phyloP scores from a whole-genome alignment of 129 eudicot species.

The Flaveria trinervia region DNA sequence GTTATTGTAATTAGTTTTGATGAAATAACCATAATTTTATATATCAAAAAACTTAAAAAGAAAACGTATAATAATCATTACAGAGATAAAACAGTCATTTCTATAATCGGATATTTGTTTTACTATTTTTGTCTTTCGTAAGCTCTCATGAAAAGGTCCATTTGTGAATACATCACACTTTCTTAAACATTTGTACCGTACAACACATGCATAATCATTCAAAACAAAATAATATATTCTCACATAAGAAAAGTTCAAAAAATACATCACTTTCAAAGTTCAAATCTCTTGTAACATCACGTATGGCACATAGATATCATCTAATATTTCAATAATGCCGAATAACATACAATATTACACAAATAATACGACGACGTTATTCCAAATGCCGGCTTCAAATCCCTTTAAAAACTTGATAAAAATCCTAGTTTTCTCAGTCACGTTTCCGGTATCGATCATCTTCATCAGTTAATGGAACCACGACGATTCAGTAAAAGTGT shows the following conservation, averaged over 20 bases:
- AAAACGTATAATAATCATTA: too few species aligned
- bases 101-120: too few species aligned
- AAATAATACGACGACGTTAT: slow-evolving; percentile 12
- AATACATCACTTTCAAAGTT: slow-evolving; percentile 27
- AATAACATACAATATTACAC: slow-evolving; percentile 6
- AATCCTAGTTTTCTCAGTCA: slow-evolving; percentile 25
- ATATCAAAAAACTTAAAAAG: too few species aligned
- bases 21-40: too few species aligned
- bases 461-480: slow-evolving; percentile 38
- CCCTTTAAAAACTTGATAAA: slow-evolving; percentile 26
- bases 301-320: slow-evolving; percentile 40
- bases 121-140: too few species aligned
- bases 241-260: neutral
- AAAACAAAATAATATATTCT: neutral
- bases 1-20: too few species aligned
- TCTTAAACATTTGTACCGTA: neutral
- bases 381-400: slow-evolving; percentile 36
- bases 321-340: slow-evolving; percentile 32
- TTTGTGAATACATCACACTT: too few species aligned
- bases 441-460: neutral
- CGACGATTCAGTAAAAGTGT: slow-evolving; percentile 47
- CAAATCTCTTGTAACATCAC: slow-evolving; percentile 29
- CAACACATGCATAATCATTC: neutral
- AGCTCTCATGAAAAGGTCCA: too few species aligned
- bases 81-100: too few species aligned